Percentiles rank a stretch among this genome's conserved stretches.
phyloP scores from a whole-genome alignment of 2,329 filamentous ascomycete genomes.

The Fusarium decemcellulare region DNA sequence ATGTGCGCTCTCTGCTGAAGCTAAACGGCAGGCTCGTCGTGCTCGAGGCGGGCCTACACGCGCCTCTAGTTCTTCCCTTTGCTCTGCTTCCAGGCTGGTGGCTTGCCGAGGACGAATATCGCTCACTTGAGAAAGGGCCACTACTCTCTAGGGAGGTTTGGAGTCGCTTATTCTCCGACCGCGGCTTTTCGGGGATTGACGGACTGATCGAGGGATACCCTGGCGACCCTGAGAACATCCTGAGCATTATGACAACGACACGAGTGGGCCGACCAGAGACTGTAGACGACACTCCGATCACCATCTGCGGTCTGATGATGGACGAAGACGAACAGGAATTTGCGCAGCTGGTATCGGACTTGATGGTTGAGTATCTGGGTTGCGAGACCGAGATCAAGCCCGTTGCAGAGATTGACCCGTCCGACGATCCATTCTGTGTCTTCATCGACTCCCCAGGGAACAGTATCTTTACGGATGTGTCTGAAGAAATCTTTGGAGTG shows the following conservation, averaged over 20 bases:
- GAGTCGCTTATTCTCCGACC: not conserved
- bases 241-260: not conserved
- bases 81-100: slow-evolving; percentile 10
- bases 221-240: not conserved
- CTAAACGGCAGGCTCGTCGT: slow-evolving; percentile 24
- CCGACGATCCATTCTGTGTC: not conserved
- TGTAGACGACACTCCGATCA: no score
- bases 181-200: not conserved
- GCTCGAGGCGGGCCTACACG: slow-evolving; percentile 41
- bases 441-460: not conserved
- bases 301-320: no score
- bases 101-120: not conserved
- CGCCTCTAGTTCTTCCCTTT: slow-evolving; percentile 7
- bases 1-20: no score
- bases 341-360: not conserved
- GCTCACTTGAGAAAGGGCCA: not conserved
- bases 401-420: not conserved
- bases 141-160: not conserved
- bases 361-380: not conserved
- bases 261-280: not conserved
- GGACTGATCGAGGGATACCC: not conserved
- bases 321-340: no score
- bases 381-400: not conserved
- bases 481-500: not conserved
- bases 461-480: no score